A percentile compares a stretch with the other conserved stretches of the same genome.
These are phyloP conservation scores for Kluyveromyces lactis DNA, from an alignment of 805 yeast genomes.

Conservation along the genomic window DNA sequence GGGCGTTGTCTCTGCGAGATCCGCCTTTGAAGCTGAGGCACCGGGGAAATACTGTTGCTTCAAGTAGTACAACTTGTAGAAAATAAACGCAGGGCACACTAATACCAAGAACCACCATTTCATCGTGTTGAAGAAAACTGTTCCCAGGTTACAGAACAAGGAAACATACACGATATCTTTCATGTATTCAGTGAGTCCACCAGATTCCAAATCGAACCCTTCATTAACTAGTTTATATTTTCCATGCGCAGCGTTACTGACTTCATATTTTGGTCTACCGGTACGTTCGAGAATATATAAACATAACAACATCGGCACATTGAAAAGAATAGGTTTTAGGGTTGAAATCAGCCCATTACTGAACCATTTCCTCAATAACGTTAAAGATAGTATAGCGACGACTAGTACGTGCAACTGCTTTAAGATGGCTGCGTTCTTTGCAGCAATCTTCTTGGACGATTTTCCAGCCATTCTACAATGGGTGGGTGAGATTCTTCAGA, in stretches of 20 bases:
- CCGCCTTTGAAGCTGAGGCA: slow-evolving; percentile 4
- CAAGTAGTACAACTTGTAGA: slow-evolving; percentile 36
- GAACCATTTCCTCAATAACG: slow-evolving; percentile 31
- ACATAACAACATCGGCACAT: slow-evolving; percentile 30
- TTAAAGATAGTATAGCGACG: slow-evolving; percentile 18
- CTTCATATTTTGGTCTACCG: slow-evolving; percentile 42
- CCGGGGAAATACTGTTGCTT: slow-evolving; percentile 22
- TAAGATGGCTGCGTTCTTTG: slow-evolving; percentile 15
- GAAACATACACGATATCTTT: slow-evolving; percentile 49
- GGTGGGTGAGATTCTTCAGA: too few relatives aligned
- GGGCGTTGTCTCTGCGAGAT: slow-evolving; percentile 1
- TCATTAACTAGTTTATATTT: slow-evolving; percentile 30
- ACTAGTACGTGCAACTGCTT: slow-evolving; percentile 18
- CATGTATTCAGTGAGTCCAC: slow-evolving; percentile 45
- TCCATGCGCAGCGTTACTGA: slow-evolving; percentile 10
- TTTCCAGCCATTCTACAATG: slow-evolving; percentile 54
- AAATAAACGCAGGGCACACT: slow-evolving; percentile 32
- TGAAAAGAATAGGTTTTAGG: slow-evolving; percentile 17
- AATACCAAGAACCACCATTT: slow-evolving; percentile 39
- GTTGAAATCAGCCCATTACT: slow-evolving; percentile 7
- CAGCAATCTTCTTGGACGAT: slow-evolving; percentile 46
- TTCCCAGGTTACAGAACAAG: slow-evolving; percentile 38
- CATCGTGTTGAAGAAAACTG: slow-evolving; percentile 37
- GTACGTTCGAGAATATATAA: slow-evolving; percentile 38
- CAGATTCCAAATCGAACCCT: slow-evolving; percentile 39